Evolutionary conservation across 2,329 filamentous ascomycete species (phyloP), one percentile per base, ranked within the genome.

Genomic region (Hypoxylon sp.): DNA sequence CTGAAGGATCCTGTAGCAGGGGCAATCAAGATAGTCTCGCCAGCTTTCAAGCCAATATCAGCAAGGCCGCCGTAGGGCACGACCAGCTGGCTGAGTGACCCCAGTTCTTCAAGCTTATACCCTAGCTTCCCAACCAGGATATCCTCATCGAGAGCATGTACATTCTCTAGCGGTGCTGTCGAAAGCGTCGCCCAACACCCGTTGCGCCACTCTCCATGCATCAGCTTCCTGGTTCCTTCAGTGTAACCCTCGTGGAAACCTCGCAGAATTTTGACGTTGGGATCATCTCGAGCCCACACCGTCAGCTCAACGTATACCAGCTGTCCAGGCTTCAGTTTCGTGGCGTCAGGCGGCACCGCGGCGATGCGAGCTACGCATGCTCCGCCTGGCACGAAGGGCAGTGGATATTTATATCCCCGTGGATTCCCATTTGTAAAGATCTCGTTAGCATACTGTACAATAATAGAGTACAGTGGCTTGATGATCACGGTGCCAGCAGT

Each of bases 1-100:
- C 83, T 81, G 69, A 82, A 86, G 0, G 65, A 65, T 0, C 84
- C 84, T 0, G 83, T 86, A 7, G 84, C 84, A 2, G 84, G 84
- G 28, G 74, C 74, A 1, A 86, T 70, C 34, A 86, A 74, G 9
- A 86, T 73, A 0, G 80, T 83, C 68, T 86, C 81, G 2, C 83
- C 83, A 2, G 81, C 64, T 61, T 80, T 71, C 4, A 86, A 52
- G 4, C 78, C 64, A 14, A 73, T 30, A 19, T 67, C 66, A 21
- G 57, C 38, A 3, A 74, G 67, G 5, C 72, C 72, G 5, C 71
- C 72, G 34, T 69, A 73, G 2, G 72, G 69, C 11, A 73, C 71
- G 2, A 69, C 51, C 0, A 69, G 52, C 30, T 67, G 63, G 45
- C 62, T 60, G 1, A 72, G 52, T 9, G 56, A 56, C 1, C 60